Evolutionary conservation across 2,329 filamentous ascomycete genomes (phyloP).

Genomic region (Botryosphaeria dothidea): DNA sequence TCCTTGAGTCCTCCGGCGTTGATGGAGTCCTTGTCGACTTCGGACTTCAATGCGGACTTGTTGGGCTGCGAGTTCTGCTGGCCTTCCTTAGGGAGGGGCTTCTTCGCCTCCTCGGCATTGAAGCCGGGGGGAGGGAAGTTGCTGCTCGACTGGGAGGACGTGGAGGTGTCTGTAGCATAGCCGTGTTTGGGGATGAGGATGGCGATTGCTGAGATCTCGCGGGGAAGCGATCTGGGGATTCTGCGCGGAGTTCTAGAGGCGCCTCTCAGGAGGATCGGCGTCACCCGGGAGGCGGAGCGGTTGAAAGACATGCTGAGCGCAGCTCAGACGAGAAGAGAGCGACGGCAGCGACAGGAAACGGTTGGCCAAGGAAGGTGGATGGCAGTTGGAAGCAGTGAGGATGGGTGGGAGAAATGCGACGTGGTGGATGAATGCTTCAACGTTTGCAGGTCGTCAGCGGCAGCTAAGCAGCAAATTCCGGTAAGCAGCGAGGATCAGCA

Average conservation of each 20-base stretch:
- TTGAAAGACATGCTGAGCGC: conserved; percentile 44
- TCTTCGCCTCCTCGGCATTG: conserved; percentile 86
- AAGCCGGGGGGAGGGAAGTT: conserved; percentile 83
- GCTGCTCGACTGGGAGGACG: conserved; percentile 47
- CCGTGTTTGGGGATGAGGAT: conserved; percentile 56
- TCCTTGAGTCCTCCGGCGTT: conserved; percentile 33
- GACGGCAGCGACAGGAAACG: background rate
- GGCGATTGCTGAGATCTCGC: conserved; percentile 57
- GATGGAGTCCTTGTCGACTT: conserved; percentile 26
- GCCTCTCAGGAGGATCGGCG: conserved; percentile 48
- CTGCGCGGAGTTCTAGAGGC: conserved; percentile 45
- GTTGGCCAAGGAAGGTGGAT: background rate
- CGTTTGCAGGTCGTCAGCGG: conserved; percentile 10
- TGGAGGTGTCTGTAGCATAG: conserved; percentile 60
- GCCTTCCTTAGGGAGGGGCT: conserved; percentile 63
- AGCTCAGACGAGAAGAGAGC: conserved; percentile 16
- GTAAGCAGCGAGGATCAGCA: conserved; percentile 13
- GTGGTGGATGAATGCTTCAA: background rate
- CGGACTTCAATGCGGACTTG: conserved; percentile 21
- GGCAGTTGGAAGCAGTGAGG: background rate
- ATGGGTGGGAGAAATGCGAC: conserved; percentile 4
- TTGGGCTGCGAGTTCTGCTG: conserved; percentile 46
- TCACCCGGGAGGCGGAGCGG: conserved; percentile 45
- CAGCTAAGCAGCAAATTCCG: conserved; percentile 15
- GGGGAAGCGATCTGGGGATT: conserved; percentile 46